phyloP scores from a whole-genome alignment of 768 basidiomycete species.

The Boletales sp. region DNA sequence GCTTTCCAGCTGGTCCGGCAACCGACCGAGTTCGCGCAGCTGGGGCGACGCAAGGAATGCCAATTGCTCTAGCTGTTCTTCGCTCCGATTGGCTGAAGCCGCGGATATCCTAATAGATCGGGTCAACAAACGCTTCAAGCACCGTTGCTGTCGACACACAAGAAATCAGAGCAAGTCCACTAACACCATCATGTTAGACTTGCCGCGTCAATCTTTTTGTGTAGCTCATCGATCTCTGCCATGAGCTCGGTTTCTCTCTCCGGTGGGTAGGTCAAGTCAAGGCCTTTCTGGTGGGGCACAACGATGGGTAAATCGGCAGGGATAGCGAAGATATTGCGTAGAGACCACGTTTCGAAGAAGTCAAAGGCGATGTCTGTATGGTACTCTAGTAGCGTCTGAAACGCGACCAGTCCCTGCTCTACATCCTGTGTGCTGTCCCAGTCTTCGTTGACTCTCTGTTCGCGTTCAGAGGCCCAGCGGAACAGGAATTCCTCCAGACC shows the following conservation, averaged over 20 bases:
- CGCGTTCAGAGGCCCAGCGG: constrained; percentile 69
- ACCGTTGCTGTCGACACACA: constrained; percentile 52
- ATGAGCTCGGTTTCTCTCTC: constrained; percentile 59
- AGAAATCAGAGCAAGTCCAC: neutral
- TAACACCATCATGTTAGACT: constrained; percentile 25
- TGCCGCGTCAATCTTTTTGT: constrained; percentile 67
- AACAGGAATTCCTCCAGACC: constrained; percentile 76
- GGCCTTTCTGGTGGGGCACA: constrained; percentile 68
- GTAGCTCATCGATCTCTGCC: constrained; percentile 64
- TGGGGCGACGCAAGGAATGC: constrained; percentile 42
- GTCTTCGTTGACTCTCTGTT: constrained; percentile 40
- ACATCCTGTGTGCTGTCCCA: constrained; percentile 67
- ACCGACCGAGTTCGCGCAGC: constrained; percentile 34
- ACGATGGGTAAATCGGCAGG: constrained; percentile 66
- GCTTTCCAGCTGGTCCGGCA: constrained; percentile 39
- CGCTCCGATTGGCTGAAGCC: constrained; percentile 44
- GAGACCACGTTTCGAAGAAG: constrained; percentile 86
- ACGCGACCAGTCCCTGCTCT: constrained; percentile 77
- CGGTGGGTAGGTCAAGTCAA: constrained; percentile 61
- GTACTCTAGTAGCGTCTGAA: constrained; percentile 84
- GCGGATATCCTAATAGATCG: constrained; percentile 49
- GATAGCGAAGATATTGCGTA: constrained; percentile 84
- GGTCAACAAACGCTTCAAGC: constrained; percentile 53
- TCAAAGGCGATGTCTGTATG: constrained; percentile 91
- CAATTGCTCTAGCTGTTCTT: constrained; percentile 40